These are phyloP conservation scores for Kuraishia hungarica DNA, from an alignment of 805 yeast genomes.

Conservation along the genomic window DNA sequence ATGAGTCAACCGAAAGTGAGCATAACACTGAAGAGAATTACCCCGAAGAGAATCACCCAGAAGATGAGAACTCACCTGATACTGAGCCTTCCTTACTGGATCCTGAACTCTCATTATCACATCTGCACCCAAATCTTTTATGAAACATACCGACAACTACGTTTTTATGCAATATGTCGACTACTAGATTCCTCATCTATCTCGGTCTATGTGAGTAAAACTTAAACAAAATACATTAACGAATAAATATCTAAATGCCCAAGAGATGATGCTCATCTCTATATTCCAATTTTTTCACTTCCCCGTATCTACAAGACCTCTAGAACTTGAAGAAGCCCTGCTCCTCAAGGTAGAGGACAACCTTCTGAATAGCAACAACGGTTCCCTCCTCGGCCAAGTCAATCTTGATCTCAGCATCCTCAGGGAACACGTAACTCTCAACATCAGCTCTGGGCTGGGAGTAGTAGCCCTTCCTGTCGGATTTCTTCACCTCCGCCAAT, in stretches of 20 bases:
- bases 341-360: constrained; percentile 64
- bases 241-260: background rate
- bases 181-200: background rate
- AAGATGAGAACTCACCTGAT: background rate
- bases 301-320: constrained; percentile 1
- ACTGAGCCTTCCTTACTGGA: no score
- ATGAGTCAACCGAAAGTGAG: no score
- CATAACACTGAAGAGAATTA: background rate
- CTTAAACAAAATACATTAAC: background rate
- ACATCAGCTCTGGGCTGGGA: constrained; percentile 37
- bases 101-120: no score
- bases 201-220: background rate
- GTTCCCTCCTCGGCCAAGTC: constrained; percentile 48
- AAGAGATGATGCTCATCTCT: background rate
- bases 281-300: background rate
- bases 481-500: constrained; percentile 31
- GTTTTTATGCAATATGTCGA: no score
- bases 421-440: constrained; percentile 37
- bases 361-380: constrained; percentile 64
- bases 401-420: constrained; percentile 49
- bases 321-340: constrained; percentile 70
- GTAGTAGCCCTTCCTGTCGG: constrained; percentile 43
- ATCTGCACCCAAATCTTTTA: no score
- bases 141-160: no score
- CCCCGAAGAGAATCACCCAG: background rate